A percentile compares a stretch with the other conserved stretches of the same genome.
Conservation (phyloP, 768 basidiomycete species). For the Sarcodon sp. region DNA sequence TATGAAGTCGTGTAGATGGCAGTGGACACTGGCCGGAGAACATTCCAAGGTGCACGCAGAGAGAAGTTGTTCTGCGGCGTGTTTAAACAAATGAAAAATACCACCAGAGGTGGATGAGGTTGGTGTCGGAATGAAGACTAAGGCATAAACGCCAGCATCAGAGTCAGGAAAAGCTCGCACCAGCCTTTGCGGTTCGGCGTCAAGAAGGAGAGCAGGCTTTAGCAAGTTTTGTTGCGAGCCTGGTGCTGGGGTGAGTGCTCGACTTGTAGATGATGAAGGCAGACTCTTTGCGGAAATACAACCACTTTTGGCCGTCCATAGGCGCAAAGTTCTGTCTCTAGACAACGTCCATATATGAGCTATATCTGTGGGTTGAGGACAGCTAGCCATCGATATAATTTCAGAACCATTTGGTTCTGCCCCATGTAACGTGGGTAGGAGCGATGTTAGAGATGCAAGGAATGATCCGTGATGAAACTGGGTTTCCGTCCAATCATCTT, state of each 20-base stretch:
- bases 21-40: conserved; percentile 46
- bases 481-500: conserved; percentile 66
- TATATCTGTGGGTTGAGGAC: conserved; percentile 67
- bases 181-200: conserved; percentile 47
- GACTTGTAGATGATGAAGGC: conserved; percentile 20
- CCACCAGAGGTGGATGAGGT: conserved; percentile 59
- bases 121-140: conserved; percentile 64
- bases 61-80: conserved; percentile 42
- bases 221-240: conserved; percentile 16
- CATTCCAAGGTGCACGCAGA: conserved; percentile 36
- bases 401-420: conserved; percentile 35
- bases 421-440: conserved; percentile 41
- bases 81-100: conserved; percentile 58
- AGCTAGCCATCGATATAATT: conserved; percentile 59
- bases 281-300: conserved; percentile 55
- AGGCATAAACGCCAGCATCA: conserved; percentile 24
- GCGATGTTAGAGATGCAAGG: conserved; percentile 52
- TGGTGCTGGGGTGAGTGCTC: conserved; percentile 19
- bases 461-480: conserved; percentile 54
- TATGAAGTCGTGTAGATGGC: conserved; percentile 68
- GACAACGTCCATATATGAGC: conserved; percentile 76
- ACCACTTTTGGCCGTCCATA: conserved; percentile 72
- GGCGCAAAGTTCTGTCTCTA: conserved; percentile 69
- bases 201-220: conserved; percentile 37
- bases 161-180: conserved; percentile 47